Base-by-base conservation (phyloP, 495 filamentous ascomycete species). In the Podospora bellae-mahoneyi region DNA sequence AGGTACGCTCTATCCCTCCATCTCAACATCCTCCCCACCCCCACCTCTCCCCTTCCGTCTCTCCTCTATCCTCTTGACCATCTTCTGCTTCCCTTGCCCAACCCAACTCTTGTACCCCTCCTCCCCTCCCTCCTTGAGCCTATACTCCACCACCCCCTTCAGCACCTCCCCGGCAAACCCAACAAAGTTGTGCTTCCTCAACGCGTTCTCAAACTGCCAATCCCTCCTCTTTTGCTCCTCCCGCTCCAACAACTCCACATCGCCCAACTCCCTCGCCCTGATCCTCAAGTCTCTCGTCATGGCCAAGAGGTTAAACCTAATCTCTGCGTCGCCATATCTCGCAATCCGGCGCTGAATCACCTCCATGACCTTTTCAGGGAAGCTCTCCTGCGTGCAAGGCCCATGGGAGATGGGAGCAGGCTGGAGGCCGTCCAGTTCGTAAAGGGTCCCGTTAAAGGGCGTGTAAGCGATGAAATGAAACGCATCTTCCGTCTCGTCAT, bases 401-500 rank as follows among this genome's bases (percentile, higher is more conserved):
- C 95, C 96, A 79, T 99, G 95, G 55, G 85, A 87, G 67, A 98
- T 97, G 26, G 95, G 95, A 63, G 91, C 88, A 1, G 93, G 93
- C 80, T 97, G 93, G 64, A 99, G 81, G 34, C 95, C 95, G 78
- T 99, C 95, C 62, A 99, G 84, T 80, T 99, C 95, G 83, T 97
- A 99, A 64, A 99, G 83, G 2, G 78, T 85, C 64, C 88, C 88
- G 76, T 91, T 84, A 55, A 97, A 83, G 34, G 90, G 84, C 59
- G 92, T 94, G 78, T 99, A 99, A 20, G 94, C 95, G 74, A 98
- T 92, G 80, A 99, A 99, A 78, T 99, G 96, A 79, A 95, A 99
- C 19, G 94, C 91, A 73, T 99, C 95, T 73, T 92, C 91, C 2
- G 84, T 76, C 28, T 78, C 81, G 55, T 84, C 85, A 64, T 85